Evolutionary conservation across 805 yeast genomes (phyloP).

Genomic region (Candida glaebosa): DNA sequence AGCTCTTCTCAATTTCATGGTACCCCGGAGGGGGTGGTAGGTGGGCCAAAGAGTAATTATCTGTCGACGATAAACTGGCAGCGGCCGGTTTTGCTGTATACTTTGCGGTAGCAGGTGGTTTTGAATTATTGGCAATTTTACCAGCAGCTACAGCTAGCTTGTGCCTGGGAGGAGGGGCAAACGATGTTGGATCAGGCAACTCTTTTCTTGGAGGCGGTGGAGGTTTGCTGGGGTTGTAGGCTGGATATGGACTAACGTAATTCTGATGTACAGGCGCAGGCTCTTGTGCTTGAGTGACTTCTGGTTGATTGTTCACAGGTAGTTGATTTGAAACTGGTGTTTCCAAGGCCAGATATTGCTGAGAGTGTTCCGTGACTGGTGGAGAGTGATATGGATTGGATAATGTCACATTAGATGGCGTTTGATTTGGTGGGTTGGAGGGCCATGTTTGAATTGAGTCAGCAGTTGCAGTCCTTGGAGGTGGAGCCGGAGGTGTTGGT

Average conservation of each 20-base stretch:
- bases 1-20: background rate
- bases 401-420: slow-evolving; percentile 1
- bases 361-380: slow-evolving; percentile 3
- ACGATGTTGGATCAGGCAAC: slow-evolving; percentile 32
- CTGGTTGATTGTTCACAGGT: background rate
- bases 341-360: background rate
- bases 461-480: slow-evolving; percentile 5
- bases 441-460: slow-evolving; percentile 7
- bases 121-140: slow-evolving; percentile 5
- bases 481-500: slow-evolving; percentile 7
- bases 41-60: background rate
- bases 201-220: slow-evolving; percentile 17
- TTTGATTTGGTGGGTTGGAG: slow-evolving; percentile 3
- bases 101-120: slow-evolving; percentile 1
- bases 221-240: background rate
- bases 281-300: background rate
- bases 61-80: background rate
- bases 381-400: slow-evolving; percentile 7
- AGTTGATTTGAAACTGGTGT: background rate
- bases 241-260: slow-evolving; percentile 1
- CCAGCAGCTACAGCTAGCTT: slow-evolving; percentile 19
- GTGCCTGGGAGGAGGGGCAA: slow-evolving; percentile 43
- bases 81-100: slow-evolving; percentile 2
- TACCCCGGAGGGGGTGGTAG: slow-evolving; percentile 10
- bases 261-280: background rate